Evolutionary conservation across 352 stramenopile genomes (phyloP).

Genomic region (Globisporangium mamillatum): DNA sequence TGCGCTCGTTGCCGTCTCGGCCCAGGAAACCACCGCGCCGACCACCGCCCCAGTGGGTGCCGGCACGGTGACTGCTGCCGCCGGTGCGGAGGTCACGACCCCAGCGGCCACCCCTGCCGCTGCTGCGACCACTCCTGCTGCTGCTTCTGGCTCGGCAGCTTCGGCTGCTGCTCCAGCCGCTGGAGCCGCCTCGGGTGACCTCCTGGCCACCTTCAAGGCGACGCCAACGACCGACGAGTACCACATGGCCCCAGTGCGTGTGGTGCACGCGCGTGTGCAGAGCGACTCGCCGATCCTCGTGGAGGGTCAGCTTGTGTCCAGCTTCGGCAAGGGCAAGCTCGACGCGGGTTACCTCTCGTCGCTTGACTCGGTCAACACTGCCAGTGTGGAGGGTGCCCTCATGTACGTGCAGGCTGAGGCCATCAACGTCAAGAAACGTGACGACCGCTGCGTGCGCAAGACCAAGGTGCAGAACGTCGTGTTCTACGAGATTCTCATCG

Average conservation of each 20-base stretch:
- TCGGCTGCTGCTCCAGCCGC: background rate
- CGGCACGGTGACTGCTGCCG: constrained; percentile 1
- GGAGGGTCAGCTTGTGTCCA: constrained; percentile 57
- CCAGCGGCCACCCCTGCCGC: background rate
- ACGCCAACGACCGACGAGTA: constrained; percentile 14
- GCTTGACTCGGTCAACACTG: constrained; percentile 74
- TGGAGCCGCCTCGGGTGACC: background rate
- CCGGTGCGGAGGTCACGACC: constrained; percentile 2
- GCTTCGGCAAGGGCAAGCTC: constrained; percentile 50
- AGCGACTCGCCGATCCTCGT: constrained; percentile 59
- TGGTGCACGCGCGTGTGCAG: constrained; percentile 69
- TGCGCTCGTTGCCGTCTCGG: constrained; percentile 5
- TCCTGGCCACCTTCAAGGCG: constrained; percentile 7
- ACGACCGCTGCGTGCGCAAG: constrained; percentile 52
- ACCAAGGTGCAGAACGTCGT: constrained; percentile 50
- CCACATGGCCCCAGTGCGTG: constrained; percentile 62
- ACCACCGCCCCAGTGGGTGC: background rate
- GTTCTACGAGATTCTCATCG: constrained; percentile 50
- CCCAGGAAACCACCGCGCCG: background rate
- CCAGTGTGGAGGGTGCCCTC: constrained; percentile 62
- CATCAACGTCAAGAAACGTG: constrained; percentile 61
- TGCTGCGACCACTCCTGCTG: background rate
- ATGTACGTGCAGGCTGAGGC: constrained; percentile 83
- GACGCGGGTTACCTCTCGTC: constrained; percentile 53
- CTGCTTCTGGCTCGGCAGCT: background rate